Conservation (phyloP, 2,329 filamentous ascomycete species). For the Beauveria pseudobassiana region DNA sequence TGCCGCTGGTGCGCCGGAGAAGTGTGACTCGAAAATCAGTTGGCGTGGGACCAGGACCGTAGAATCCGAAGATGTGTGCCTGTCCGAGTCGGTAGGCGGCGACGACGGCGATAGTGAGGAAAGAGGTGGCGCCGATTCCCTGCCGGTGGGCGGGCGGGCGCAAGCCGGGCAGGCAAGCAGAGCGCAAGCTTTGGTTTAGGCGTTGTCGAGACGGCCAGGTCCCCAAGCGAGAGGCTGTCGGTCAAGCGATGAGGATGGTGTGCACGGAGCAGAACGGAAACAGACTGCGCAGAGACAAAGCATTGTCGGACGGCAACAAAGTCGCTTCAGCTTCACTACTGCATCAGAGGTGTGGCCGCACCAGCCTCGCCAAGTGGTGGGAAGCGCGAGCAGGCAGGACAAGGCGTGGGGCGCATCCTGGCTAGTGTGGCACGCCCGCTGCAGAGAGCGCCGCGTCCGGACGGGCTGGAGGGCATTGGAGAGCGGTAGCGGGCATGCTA, state of each 20-base stretch:
- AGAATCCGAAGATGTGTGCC: not conserved
- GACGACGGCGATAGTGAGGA: not conserved
- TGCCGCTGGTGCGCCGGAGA: not conserved
- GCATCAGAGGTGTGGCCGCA: not conserved
- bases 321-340: not conserved
- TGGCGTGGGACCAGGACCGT: not conserved
- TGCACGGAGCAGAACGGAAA: not conserved
- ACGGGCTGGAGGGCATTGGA: constrained; percentile 1
- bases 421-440: constrained; percentile 7
- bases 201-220: not conserved
- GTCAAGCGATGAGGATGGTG: not conserved
- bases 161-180: not conserved
- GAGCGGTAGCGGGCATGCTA: constrained; percentile 5
- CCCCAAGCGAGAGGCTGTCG: not conserved
- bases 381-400: not conserved
- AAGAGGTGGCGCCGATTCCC: not conserved
- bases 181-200: not conserved
- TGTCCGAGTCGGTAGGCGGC: constrained; percentile 4
- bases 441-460: constrained; percentile 9
- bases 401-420: constrained; percentile 5
- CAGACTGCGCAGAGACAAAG: not conserved
- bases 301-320: not conserved
- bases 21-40: not conserved
- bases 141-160: not conserved
- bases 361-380: not conserved